phyloP scores from a whole-genome alignment of 768 basidiomycete species.

The Suillus luteus region DNA sequence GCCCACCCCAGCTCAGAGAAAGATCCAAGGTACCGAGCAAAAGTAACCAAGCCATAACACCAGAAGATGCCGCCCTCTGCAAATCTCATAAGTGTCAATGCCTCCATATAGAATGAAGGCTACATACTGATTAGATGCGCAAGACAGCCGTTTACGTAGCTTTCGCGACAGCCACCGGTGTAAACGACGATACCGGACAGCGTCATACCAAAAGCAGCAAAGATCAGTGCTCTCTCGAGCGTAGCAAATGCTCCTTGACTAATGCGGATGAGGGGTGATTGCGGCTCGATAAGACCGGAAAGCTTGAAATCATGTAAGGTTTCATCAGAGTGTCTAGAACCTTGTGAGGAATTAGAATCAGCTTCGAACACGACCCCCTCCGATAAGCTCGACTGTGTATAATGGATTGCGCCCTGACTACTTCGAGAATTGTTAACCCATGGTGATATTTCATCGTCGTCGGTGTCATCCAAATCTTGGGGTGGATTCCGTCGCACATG shows the following conservation, averaged over 20 bases:
- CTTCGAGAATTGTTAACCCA: slow-evolving; percentile 48
- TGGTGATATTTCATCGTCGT: slow-evolving; percentile 45
- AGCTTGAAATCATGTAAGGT: slow-evolving; percentile 50
- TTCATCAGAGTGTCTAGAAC: slow-evolving; percentile 55
- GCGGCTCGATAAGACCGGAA: slow-evolving; percentile 15
- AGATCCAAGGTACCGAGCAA: slow-evolving; percentile 92
- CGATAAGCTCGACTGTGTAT: slow-evolving; percentile 48
- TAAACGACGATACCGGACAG: slow-evolving; percentile 78
- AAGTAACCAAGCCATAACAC: slow-evolving; percentile 85
- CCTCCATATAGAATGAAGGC: not conserved
- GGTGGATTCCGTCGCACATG: slow-evolving; percentile 23
- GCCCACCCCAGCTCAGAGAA: slow-evolving; percentile 91
- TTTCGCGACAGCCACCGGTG: slow-evolving; percentile 82
- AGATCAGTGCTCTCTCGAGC: slow-evolving; percentile 63
- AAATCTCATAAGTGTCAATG: slow-evolving; percentile 4
- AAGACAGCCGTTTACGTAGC: slow-evolving; percentile 78
- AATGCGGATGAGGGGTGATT: slow-evolving; percentile 40
- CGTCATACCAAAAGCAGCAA: slow-evolving; percentile 68
- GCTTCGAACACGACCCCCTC: slow-evolving; percentile 55
- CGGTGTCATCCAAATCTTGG: slow-evolving; percentile 23
- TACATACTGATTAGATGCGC: slow-evolving; percentile 89
- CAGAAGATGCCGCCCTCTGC: slow-evolving; percentile 91
- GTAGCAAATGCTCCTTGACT: slow-evolving; percentile 51
- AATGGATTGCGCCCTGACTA: slow-evolving; percentile 24
- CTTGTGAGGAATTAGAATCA: slow-evolving; percentile 46